A percentile compares a stretch with the other conserved stretches of the same genome.
Evolutionary conservation across 768 basidiomycete species (phyloP).

Genomic region (Tephrocybe sp.): DNA sequence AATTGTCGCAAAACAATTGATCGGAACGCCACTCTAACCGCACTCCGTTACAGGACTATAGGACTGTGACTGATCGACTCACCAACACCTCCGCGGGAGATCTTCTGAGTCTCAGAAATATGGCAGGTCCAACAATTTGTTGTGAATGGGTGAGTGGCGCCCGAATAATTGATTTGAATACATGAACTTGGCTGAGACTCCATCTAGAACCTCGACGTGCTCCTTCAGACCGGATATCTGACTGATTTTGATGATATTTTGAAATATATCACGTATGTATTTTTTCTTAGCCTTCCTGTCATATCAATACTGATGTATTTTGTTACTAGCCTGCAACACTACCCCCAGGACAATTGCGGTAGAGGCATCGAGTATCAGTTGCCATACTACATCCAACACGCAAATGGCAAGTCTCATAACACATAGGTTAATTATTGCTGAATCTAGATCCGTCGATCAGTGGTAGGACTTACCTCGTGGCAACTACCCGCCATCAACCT

Average conservation of each 20-base stretch:
- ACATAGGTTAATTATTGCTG: neutral
- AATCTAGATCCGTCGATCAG: conserved; percentile 23
- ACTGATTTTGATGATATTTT: conserved; percentile 34
- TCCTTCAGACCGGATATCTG: conserved; percentile 43
- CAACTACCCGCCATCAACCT: conserved; percentile 41
- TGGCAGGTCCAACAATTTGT: conserved; percentile 52
- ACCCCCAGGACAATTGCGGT: conserved; percentile 49
- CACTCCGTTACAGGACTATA: conserved; percentile 37
- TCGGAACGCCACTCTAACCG: neutral
- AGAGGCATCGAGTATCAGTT: conserved; percentile 34
- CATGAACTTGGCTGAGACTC: neutral
- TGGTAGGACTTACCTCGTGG: conserved; percentile 44
- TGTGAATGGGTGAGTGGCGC: conserved; percentile 44
- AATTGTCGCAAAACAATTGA: neutral
- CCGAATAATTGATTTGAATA: neutral
- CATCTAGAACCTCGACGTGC: conserved; percentile 38
- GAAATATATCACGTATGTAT: conserved; percentile 49
- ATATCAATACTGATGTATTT: neutral
- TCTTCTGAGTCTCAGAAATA: conserved; percentile 34
- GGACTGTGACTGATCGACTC: conserved; percentile 33
- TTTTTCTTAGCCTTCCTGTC: neutral
- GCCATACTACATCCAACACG: conserved; percentile 45
- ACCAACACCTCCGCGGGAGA: conserved; percentile 37
- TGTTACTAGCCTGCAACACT: conserved; percentile 45
- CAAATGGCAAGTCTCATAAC: conserved; percentile 37